phyloP scores from a whole-genome alignment of 352 stramenopile genomes.

The Phytophthora brassicae region DNA sequence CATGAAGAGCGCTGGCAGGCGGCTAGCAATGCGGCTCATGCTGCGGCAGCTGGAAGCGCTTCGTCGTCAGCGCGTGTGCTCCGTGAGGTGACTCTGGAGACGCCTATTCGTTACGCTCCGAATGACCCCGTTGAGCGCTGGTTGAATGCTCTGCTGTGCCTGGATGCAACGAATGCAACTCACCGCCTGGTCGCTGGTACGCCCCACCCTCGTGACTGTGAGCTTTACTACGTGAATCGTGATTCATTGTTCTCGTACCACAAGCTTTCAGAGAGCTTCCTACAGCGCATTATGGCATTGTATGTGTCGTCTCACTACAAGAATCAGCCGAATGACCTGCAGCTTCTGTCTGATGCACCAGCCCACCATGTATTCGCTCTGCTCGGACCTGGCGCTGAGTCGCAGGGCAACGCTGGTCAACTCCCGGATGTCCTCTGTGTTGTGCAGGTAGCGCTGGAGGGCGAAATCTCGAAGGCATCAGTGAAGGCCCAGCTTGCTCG shows the following conservation, averaged over 20 bases:
- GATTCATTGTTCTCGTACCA: conserved; percentile 99
- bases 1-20: conserved; percentile 97
- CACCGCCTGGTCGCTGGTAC: conserved; percentile 92
- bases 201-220: conserved; percentile 95
- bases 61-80: conserved; percentile 77
- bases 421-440: conserved; percentile 99
- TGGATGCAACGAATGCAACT: conserved; percentile 88
- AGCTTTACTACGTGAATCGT: conserved; percentile 99
- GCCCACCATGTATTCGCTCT: conserved; percentile 98
- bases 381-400: conserved; percentile 92
- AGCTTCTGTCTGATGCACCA: conserved; percentile 98
- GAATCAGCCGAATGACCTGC: conserved; percentile 99
- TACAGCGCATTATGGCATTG: conserved; percentile 93
- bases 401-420: conserved; percentile 84
- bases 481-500: conserved; percentile 94
- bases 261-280: conserved; percentile 96
- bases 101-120: conserved; percentile 97
- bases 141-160: conserved; percentile 97
- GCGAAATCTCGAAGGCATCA: conserved; percentile 95
- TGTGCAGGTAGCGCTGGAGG: conserved; percentile 97
- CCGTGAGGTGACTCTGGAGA: conserved; percentile 95
- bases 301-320: conserved; percentile 99
- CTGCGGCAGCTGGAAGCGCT: conserved; percentile 39
- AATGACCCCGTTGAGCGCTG: conserved; percentile 97
- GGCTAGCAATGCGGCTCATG: conserved; percentile 84